Conservation (phyloP, 192 early-diverging fungal genomes). For the Coemansia sp. region DNA sequence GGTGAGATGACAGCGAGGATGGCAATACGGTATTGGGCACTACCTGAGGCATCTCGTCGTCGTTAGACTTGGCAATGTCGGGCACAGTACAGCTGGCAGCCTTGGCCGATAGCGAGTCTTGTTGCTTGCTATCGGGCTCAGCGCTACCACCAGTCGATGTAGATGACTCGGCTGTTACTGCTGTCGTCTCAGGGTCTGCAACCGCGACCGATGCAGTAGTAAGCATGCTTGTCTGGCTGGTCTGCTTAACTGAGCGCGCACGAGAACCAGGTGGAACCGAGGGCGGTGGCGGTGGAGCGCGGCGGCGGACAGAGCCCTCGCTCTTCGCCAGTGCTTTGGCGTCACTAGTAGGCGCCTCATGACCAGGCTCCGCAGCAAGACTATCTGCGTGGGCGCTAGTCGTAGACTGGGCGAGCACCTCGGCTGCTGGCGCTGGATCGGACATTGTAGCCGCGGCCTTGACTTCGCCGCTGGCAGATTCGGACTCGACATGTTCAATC, state of each 20-base stretch:
- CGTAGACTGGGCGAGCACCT: neutral
- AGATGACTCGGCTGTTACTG: neutral
- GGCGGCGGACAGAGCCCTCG: conserved; percentile 40
- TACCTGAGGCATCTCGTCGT: conserved; percentile 5
- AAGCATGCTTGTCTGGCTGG: conserved; percentile 12
- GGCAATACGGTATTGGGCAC: neutral
- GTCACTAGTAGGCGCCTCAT: neutral
- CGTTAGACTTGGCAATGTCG: neutral
- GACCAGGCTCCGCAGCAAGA: conserved; percentile 1
- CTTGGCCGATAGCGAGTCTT: neutral
- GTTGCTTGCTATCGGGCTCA: neutral
- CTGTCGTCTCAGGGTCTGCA: neutral
- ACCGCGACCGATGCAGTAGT: neutral
- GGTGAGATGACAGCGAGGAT: conserved; percentile 12
- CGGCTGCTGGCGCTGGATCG: neutral
- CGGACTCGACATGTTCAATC: neutral
- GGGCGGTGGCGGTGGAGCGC: conserved; percentile 49
- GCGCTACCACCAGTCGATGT: neutral
- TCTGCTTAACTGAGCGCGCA: conserved; percentile 16
- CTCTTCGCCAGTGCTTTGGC: conserved; percentile 14
- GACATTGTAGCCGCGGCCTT: neutral
- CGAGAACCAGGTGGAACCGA: conserved; percentile 14
- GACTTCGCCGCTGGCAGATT: neutral
- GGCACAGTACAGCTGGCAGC: neutral
- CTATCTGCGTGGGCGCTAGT: neutral